Percentiles rank a stretch among this genome's conserved stretches.
phyloP scores from a whole-genome alignment of 768 basidiomycete genomes.

The Kwoniella heveanensis region DNA sequence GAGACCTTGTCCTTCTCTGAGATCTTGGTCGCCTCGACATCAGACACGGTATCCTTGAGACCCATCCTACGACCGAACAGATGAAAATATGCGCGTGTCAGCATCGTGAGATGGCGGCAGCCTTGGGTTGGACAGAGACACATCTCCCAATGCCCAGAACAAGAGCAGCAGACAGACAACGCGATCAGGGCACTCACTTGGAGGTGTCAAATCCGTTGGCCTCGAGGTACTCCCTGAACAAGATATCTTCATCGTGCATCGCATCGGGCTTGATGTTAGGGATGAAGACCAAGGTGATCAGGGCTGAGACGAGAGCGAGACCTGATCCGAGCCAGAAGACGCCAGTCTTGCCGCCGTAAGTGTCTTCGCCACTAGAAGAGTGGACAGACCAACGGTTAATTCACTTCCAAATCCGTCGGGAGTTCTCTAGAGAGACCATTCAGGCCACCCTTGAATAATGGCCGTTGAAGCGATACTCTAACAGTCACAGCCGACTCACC shows the following conservation, averaged over 20 bases:
- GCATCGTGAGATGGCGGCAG: no score
- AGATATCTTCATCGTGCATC: conserved; percentile 73
- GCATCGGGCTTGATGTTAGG: conserved; percentile 73
- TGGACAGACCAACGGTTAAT: not conserved
- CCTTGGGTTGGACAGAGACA: no score
- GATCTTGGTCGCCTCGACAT: conserved; percentile 14
- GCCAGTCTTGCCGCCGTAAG: conserved; percentile 66
- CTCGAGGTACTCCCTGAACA: conserved; percentile 80
- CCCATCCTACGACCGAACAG: conserved; percentile 16
- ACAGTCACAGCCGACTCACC: no score
- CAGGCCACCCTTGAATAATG: no score
- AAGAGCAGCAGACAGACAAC: no score
- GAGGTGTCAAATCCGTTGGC: conserved; percentile 76
- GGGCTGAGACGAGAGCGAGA: conserved; percentile 75
- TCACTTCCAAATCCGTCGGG: no score
- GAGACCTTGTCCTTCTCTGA: conserved; percentile 12
- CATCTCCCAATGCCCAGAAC: no score
- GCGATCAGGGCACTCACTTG: conserved; percentile 34
- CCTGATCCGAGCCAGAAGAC: conserved; percentile 56
- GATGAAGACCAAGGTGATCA: conserved; percentile 72
- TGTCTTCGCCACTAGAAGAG: conserved; percentile 56
- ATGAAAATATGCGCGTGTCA: not conserved
- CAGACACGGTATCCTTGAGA: conserved; percentile 22
- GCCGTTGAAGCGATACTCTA: no score
- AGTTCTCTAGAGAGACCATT: no score